These are phyloP conservation scores for Nakazawaea wickerhamii DNA, from an alignment of 805 yeast species.

Conservation along the genomic window DNA sequence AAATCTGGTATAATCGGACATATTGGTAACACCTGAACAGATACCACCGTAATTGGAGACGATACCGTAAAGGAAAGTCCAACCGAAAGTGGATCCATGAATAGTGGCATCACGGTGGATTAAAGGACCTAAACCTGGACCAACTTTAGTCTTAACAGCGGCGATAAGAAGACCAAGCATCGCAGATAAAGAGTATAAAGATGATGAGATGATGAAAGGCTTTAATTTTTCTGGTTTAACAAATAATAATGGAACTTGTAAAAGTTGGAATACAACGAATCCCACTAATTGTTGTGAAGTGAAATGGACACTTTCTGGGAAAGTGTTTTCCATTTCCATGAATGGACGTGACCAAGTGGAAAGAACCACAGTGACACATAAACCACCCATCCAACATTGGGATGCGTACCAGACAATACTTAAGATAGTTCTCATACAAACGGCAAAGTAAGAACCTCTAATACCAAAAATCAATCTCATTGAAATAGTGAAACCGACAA, in stretches of 20 bases:
- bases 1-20: conserved; percentile 36
- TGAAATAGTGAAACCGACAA: conserved; percentile 43
- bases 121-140: conserved; percentile 22
- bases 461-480: conserved; percentile 44
- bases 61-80: conserved; percentile 37
- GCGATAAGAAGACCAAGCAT: conserved; percentile 27
- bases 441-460: conserved; percentile 37
- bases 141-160: conserved; percentile 23
- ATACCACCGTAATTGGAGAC: conserved; percentile 36
- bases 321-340: conserved; percentile 19
- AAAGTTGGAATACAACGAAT: conserved; percentile 20
- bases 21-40: conserved; percentile 34
- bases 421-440: conserved; percentile 29
- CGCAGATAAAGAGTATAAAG: conserved; percentile 20
- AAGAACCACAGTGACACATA: conserved; percentile 31
- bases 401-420: conserved; percentile 18
- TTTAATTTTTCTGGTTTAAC: conserved; percentile 26
- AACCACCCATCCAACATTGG: conserved; percentile 40
- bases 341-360: conserved; percentile 37
- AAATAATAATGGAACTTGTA: conserved; percentile 20
- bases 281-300: conserved; percentile 20
- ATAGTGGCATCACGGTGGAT: conserved; percentile 17
- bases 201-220: conserved; percentile 18
- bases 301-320: conserved; percentile 18
- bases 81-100: conserved; percentile 26